Evolutionary conservation across 345 rosid species (phyloP).

Genomic region (Syzygium aqueum): DNA sequence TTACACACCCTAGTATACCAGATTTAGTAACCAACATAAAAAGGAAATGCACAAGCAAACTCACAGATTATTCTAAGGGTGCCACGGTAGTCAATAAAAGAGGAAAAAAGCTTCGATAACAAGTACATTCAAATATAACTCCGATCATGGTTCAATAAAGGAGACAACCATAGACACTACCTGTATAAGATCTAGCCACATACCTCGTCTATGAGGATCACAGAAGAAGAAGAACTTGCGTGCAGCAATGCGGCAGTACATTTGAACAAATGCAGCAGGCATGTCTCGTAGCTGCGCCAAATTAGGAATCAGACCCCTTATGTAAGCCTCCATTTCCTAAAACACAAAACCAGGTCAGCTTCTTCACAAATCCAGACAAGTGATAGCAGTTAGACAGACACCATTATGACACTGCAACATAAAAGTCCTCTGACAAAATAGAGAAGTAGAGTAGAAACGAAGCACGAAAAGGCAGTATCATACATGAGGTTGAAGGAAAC

Average conservation of each 20-base stretch:
- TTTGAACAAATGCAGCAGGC: constrained; percentile 74
- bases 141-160: background rate
- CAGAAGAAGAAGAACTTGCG: constrained; percentile 99
- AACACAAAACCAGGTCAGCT: constrained; percentile 6
- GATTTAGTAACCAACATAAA: background rate
- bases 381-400: background rate
- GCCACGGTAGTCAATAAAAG: background rate
- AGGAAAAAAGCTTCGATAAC: background rate
- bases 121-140: background rate
- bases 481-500: constrained; percentile 91
- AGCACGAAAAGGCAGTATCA: background rate
- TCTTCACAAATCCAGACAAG: background rate
- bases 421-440: background rate
- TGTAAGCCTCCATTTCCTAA: constrained; percentile 97
- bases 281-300: constrained; percentile 93
- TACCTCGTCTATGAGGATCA: constrained; percentile 98
- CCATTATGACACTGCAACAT: background rate
- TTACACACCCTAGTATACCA: background rate
- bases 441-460: background rate
- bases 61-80: background rate
- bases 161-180: background rate
- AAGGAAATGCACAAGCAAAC: background rate
- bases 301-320: constrained; percentile 90
- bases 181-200: constrained; percentile 1
- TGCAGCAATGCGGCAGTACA: constrained; percentile 96